phyloP scores from a whole-genome alignment of 768 basidiomycete species.

The Russula sp. region DNA sequence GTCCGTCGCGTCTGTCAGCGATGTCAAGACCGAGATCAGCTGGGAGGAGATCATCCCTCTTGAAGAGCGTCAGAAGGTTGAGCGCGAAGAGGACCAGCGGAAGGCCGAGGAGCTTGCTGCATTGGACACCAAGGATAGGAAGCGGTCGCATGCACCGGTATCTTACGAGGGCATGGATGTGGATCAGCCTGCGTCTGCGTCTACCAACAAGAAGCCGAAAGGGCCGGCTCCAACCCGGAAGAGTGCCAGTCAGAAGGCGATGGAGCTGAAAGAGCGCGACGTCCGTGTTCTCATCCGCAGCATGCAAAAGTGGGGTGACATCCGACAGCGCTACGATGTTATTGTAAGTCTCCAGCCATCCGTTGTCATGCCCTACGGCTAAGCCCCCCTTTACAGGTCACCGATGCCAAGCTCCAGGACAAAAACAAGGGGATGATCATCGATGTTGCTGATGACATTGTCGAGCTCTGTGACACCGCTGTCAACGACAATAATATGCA shows the following conservation, averaged over 20 bases:
- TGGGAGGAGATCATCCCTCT: slow-evolving; percentile 99
- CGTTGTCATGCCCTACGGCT: slow-evolving; percentile 4
- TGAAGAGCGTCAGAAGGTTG: slow-evolving; percentile 81
- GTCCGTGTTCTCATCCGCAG: slow-evolving; percentile 92
- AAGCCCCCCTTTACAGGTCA: slow-evolving; percentile 46
- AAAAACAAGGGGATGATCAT: slow-evolving; percentile 93
- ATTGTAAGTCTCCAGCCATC: slow-evolving; percentile 58
- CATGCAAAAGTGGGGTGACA: slow-evolving; percentile 96
- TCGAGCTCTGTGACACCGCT: slow-evolving; percentile 76
- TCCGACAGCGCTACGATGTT: slow-evolving; percentile 86
- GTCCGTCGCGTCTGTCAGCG: slow-evolving; percentile 92
- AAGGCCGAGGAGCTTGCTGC: slow-evolving; percentile 66
- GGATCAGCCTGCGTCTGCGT: slow-evolving; percentile 57
- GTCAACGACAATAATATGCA: slow-evolving; percentile 80
- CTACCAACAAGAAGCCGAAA: slow-evolving; percentile 71
- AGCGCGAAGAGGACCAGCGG: slow-evolving; percentile 71
- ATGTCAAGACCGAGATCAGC: slow-evolving; percentile 96
- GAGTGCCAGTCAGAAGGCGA: slow-evolving; percentile 87
- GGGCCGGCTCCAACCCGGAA: slow-evolving; percentile 71
- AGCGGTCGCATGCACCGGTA: slow-evolving; percentile 79
- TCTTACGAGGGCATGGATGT: slow-evolving; percentile 95
- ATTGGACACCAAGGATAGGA: slow-evolving; percentile 61
- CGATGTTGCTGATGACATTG: slow-evolving; percentile 88
- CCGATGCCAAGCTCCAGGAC: slow-evolving; percentile 83
- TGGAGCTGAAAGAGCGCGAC: slow-evolving; percentile 97